Percentiles rank a stretch among this genome's conserved stretches.
Evolutionary conservation across 495 filamentous ascomycete species (phyloP).

Genomic region (Daldinia caldariorum): DNA sequence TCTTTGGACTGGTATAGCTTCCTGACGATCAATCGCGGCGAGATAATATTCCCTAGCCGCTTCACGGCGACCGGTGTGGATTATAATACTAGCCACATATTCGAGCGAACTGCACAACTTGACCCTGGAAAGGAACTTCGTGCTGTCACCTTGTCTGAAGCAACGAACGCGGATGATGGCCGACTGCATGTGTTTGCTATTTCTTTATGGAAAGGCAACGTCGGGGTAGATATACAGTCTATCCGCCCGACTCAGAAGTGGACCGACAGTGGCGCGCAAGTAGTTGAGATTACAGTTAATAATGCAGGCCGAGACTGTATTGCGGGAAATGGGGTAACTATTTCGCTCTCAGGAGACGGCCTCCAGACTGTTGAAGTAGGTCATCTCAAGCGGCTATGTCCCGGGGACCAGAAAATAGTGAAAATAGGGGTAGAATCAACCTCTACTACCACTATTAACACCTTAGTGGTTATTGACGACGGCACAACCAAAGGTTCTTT

Average conservation of each 20-base stretch:
- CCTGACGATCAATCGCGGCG: slow-evolving; percentile 60
- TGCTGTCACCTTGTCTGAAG: slow-evolving; percentile 55
- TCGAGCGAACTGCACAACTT: slow-evolving; percentile 59
- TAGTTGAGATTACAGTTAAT: slow-evolving; percentile 62
- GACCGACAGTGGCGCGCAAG: slow-evolving; percentile 56
- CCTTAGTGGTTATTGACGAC: slow-evolving; percentile 25
- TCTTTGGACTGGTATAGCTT: slow-evolving; percentile 60
- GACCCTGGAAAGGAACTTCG: slow-evolving; percentile 58
- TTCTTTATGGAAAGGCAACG: slow-evolving; percentile 44
- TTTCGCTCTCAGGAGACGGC: slow-evolving; percentile 52
- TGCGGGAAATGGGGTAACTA: slow-evolving; percentile 49
- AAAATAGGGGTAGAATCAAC: slow-evolving; percentile 56
- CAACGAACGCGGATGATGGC: slow-evolving; percentile 42
- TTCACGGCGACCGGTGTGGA: slow-evolving; percentile 56
- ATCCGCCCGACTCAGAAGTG: slow-evolving; percentile 63
- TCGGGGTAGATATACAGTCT: slow-evolving; percentile 56
- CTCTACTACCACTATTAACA: slow-evolving; percentile 27
- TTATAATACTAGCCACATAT: slow-evolving; percentile 64
- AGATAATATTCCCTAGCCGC: slow-evolving; percentile 61
- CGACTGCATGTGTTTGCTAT: slow-evolving; percentile 59
- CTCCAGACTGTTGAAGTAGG: slow-evolving; percentile 53
- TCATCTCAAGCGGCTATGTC: slow-evolving; percentile 59
- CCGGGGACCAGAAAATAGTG: slow-evolving; percentile 62
- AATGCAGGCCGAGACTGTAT: slow-evolving; percentile 59
- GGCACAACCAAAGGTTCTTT: not conserved